These are phyloP conservation scores for Entomortierella chlamydospora DNA, from an alignment of 192 early-diverging fungal species.

Conservation along the genomic window DNA sequence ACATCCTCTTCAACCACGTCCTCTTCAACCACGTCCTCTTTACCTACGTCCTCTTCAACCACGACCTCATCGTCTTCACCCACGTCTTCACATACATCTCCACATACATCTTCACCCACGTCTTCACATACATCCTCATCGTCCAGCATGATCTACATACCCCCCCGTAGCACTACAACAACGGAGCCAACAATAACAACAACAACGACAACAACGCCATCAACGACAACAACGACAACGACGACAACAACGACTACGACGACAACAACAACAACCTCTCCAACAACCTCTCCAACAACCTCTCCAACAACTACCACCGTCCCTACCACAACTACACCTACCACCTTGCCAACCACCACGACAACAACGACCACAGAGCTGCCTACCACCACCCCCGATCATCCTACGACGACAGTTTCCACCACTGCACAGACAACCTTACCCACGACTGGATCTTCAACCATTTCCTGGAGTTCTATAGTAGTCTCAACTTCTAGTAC, in stretches of 20 bases:
- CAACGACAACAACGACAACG: background rate
- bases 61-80: too few relatives aligned
- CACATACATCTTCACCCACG: too few relatives aligned
- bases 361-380: background rate
- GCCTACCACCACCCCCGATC: background rate
- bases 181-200: too few relatives aligned
- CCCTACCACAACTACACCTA: background rate
- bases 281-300: background rate
- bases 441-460: background rate
- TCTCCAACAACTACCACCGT: background rate
- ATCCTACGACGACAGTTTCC: background rate
- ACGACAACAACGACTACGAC: conserved; percentile 4
- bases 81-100: too few relatives aligned
- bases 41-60: too few relatives aligned
- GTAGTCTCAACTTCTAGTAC: background rate
- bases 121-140: too few relatives aligned
- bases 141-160: too few relatives aligned
- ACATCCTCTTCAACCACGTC: too few relatives aligned
- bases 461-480: background rate
- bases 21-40: too few relatives aligned
- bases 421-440: background rate
- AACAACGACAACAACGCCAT: conserved; percentile 5
- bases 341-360: background rate
- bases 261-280: background rate
- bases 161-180: too few relatives aligned